Evolutionary conservation across 352 stramenopile species (phyloP).

Genomic region (Peronospora farinosa): DNA sequence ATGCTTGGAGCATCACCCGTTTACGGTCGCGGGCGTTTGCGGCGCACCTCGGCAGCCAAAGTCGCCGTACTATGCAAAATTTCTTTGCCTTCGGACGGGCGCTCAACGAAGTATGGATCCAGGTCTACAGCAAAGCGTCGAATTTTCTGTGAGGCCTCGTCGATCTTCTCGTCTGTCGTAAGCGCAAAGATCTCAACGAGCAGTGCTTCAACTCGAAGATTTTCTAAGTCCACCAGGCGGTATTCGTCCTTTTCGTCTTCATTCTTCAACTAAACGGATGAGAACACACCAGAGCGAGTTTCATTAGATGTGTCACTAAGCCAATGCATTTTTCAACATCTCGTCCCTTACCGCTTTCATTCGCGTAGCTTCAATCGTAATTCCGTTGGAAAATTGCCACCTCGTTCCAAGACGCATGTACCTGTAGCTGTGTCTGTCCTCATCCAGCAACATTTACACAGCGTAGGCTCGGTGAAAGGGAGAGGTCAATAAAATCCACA

Average conservation of each 20-base stretch:
- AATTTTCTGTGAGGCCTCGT: conserved; percentile 78
- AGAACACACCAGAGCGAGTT: background rate
- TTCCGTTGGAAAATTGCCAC: conserved; percentile 79
- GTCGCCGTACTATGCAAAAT: conserved; percentile 79
- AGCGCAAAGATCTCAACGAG: conserved; percentile 81
- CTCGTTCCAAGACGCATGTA: conserved; percentile 80
- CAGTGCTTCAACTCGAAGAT: conserved; percentile 75
- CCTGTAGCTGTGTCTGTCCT: conserved; percentile 64
- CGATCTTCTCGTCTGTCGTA: conserved; percentile 82
- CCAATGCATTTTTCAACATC: background rate
- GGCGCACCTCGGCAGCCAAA: conserved; percentile 66
- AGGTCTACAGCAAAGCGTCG: conserved; percentile 73
- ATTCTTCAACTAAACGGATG: conserved; percentile 48
- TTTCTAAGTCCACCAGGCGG: conserved; percentile 76
- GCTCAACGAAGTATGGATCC: conserved; percentile 81
- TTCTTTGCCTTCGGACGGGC: conserved; percentile 78
- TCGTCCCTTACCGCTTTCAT: conserved; percentile 68
- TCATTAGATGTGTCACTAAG: background rate
- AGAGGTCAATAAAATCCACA: background rate
- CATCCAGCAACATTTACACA: background rate
- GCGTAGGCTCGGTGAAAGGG: conserved; percentile 2
- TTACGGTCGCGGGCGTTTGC: conserved; percentile 63
- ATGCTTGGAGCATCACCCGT: background rate
- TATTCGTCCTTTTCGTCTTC: conserved; percentile 82
- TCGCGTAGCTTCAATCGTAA: conserved; percentile 76